Conservation (phyloP, 177 flowering plant species). For the Telopea speciosissima region DNA sequence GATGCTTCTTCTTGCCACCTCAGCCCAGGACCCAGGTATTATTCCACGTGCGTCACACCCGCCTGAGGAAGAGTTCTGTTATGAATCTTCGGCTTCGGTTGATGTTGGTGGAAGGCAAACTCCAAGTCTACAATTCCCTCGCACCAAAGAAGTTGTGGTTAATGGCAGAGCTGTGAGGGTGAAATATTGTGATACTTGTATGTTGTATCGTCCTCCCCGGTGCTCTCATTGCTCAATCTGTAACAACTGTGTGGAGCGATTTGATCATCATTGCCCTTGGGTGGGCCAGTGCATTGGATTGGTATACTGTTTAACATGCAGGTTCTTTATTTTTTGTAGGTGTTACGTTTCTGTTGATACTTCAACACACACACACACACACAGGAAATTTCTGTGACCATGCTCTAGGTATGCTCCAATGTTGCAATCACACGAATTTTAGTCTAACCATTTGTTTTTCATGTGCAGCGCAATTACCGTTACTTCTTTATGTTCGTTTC, state of each 20-base stretch:
- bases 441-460: conserved; percentile 15
- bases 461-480: conserved; percentile 76
- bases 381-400: not conserved
- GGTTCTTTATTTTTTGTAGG: not conserved
- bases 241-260: conserved; percentile 71
- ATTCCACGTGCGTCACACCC: conserved; percentile 60
- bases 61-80: conserved; percentile 48
- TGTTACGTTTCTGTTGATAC: not conserved
- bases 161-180: conserved; percentile 54
- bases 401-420: not conserved
- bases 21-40: conserved; percentile 64
- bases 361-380: not conserved
- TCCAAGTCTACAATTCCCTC: conserved; percentile 48
- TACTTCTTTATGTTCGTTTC: conserved; percentile 79
- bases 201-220: conserved; percentile 78
- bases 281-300: conserved; percentile 80
- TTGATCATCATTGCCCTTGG: conserved; percentile 92
- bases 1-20: conserved; percentile 51
- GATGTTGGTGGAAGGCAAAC: conserved; percentile 44
- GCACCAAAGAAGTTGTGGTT: conserved; percentile 51
- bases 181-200: conserved; percentile 82
- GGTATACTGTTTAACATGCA: conserved; percentile 34
- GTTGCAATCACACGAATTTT: not conserved
- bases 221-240: conserved; percentile 81
- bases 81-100: conserved; percentile 40